Evolutionary conservation across 768 basidiomycete genomes (phyloP), one percentile per base, ranked within the genome.

Genomic region (Serendipita sp.): DNA sequence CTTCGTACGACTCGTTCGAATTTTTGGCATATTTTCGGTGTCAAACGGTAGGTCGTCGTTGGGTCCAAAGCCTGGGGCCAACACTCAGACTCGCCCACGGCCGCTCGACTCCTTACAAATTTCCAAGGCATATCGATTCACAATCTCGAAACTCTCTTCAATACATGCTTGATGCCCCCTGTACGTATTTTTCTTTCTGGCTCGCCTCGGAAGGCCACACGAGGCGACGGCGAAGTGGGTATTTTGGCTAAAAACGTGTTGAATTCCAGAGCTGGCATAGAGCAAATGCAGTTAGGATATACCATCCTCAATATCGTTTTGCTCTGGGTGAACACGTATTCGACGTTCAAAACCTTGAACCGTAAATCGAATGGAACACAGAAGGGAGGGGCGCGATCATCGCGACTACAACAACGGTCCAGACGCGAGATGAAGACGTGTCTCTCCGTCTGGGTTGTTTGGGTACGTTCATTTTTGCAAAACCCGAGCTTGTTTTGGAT

Each of bases 1-100:
- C 79, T 93, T 97, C 2, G 95, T 97, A 69, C 94, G 84, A 46
- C 84, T 84, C 48, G 94, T 97, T 70, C 82, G 83, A 73, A 97
- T 94, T 76, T 88, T 95, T 43, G 94, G 94, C 94, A 97, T 95
- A 65, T 70, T 72, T 23, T 31, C 8, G 60, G 36, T 64, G 46
- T 18, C 40, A 40, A 40, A 40, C 6, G 13, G 40, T 6, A 40
- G 18, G 31, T 31, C 45, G 66, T 44, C 34, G 63, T n/a, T 43
- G 64, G 64, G 46, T 43, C 29, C 48, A 36, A 64, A 52, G 46
- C 13, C 34, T 62, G 52, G 55, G 16, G 66, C 34, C 29, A 64
- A 65, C 62, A 52, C 33, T 60, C 40, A 40, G 13, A 27, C 55
- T 31, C 34, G 10, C 4, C 55, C 55, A 37, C 55, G 27, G 27